Evolutionary conservation across 2,329 filamentous ascomycete species (phyloP), one percentile per base, ranked within the genome.

Genomic region (Helicocarpus griseus): DNA sequence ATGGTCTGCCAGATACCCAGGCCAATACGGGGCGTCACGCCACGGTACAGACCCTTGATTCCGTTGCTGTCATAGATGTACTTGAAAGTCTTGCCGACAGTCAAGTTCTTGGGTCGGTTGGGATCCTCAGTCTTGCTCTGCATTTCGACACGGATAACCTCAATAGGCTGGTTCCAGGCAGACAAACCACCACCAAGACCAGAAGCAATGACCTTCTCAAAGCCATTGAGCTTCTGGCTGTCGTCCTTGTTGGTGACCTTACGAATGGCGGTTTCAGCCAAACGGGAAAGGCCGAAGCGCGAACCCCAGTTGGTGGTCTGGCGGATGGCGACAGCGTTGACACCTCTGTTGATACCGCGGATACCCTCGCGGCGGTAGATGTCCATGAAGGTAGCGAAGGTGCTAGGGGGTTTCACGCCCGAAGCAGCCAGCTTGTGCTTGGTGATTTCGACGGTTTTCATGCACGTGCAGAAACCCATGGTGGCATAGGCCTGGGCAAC

Each of bases 391-490:
- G 93, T 97, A 62, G 83, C 80, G 71, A 95, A 94, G 60, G 93
- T 97, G 64, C 88, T 83, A n/a, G 83, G 87, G 22, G 89, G 87
- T 76, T 89, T 88, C 60, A 85, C 82, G 62, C 93, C 93, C 40
- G 82, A 60, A 31, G 88, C 85, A 13, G 88, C 89, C 66, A 93
- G 78, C 81, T 97, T 97, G 79, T 93, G 86, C 77, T 96, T 94
- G 67, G 93, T 98, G 74, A 98, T 98, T 74, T 98, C 93, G 60
- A 97, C 93, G 58, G 93, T 98, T 84, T 98, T 98, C 93, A 98
- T 98, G 82, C 93, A 98, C 56, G 93, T 98, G 76, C 93, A 98
- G 83, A 98, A 98, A 61, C 93, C 93, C 91, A 98, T 98, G 70
- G 93, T 98, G 60, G 93, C 93, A 71, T 98, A 98, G 54, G 93